Base-by-base conservation (phyloP, 768 basidiomycete species). In the Mycena capillaripes region DNA sequence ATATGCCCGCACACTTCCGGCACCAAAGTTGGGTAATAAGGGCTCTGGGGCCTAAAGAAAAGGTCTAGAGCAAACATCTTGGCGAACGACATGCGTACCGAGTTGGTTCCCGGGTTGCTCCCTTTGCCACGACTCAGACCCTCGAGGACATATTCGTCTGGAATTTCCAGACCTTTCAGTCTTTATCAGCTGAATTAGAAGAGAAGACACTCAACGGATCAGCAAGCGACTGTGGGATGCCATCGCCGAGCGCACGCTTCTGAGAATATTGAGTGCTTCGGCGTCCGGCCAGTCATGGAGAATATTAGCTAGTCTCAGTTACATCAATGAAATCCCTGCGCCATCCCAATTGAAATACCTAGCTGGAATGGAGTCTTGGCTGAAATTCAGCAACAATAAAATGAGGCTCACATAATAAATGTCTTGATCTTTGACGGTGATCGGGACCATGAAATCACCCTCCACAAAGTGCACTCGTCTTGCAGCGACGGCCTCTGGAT, bases 361-460 rank as follows among this genome's bases (percentile, higher is more conserved):
- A 55, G 9, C 53, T 55, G 30, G n/a, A 55, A 32, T 32, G 53
- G 29, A n/a, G 30, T 32, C 14, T 21, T 6, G 30, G 9, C 9
- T 30, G 30, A 6, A 21, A 32, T 17, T 30, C 44, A n/a, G 30
- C 29, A 32, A 12, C 10, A 55, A 25, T 55, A 55, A 29, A 16
- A 32, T 32, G 30, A 30, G 27, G 30, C 53, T 11, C 53, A 55
- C 53, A 55, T 55, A 55, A 55, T 55, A 55, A 55, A 55, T 55
- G 53, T 55, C 53, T 55, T 55, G 53, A 9, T 55, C 16, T 16
- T 55, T 55, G 29, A 55, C 53, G 30, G 53, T 30, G 30, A 55
- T 55, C 12, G 53, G 53, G 12, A 14, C 16, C 12, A 55, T 14
- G 30, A 55, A 55, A 55, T 55, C 53, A 17, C 53, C 53, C 53